A percentile compares a stretch with the other conserved stretches of the same genome.
phyloP scores from a whole-genome alignment of 2,329 filamentous ascomycete species.

The Venturia carpophila region DNA sequence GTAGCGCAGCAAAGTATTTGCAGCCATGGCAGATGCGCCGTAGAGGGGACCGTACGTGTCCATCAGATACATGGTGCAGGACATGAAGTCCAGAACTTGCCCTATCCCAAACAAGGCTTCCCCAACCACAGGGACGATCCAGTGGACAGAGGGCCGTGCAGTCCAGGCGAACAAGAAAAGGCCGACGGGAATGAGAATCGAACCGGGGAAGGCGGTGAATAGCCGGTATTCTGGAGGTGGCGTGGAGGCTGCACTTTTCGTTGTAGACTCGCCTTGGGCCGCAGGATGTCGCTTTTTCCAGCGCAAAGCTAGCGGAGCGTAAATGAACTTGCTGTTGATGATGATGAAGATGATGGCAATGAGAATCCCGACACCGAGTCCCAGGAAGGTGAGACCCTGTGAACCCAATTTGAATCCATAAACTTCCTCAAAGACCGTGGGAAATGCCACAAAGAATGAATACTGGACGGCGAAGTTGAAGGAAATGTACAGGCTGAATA shows the following conservation, averaged over 20 bases:
- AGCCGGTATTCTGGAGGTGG: constrained; percentile 30
- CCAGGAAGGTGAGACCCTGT: constrained; percentile 28
- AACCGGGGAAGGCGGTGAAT: constrained; percentile 22
- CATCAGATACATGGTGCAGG: constrained; percentile 40
- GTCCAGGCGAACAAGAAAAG: constrained; percentile 33
- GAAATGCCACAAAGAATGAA: constrained; percentile 59
- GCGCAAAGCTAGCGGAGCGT: constrained; percentile 22
- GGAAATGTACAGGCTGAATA: constrained; percentile 30
- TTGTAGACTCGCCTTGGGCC: neutral
- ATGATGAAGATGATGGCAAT: constrained; percentile 26
- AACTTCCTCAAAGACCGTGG: constrained; percentile 51
- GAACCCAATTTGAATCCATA: constrained; percentile 50
- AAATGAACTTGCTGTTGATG: constrained; percentile 31
- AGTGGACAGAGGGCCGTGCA: constrained; percentile 29
- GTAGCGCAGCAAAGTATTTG: constrained; percentile 52
- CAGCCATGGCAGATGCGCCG: constrained; percentile 51
- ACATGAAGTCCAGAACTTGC: constrained; percentile 30
- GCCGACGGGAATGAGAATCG: constrained; percentile 21
- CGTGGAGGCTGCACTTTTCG: neutral
- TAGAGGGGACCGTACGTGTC: constrained; percentile 50
- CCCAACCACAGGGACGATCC: constrained; percentile 32
- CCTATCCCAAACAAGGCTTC: constrained; percentile 25
- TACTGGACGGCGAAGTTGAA: constrained; percentile 52
- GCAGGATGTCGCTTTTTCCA: neutral
- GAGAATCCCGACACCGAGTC: constrained; percentile 29